Conservation (phyloP, 139 green algal species). For the Zygnema circumcarinatum region DNA sequence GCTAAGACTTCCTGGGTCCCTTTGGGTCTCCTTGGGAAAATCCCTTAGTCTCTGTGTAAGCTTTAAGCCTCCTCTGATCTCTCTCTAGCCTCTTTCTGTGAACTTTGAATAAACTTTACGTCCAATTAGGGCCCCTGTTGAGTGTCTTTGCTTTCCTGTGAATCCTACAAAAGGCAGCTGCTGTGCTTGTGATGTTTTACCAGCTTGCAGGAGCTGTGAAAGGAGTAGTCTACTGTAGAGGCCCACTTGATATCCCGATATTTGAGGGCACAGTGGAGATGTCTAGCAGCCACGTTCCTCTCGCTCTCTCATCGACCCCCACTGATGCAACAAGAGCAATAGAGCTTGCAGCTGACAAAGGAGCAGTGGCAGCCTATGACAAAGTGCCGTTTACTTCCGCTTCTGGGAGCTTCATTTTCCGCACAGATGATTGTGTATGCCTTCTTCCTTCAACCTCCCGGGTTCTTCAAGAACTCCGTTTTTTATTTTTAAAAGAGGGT, state of each 20-base stretch:
- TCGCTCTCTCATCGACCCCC: background rate
- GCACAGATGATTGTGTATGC: constrained; percentile 69
- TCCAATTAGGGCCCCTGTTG: too few relatives aligned
- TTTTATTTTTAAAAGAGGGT: too few relatives aligned
- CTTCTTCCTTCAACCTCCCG: background rate
- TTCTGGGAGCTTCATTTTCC: constrained; percentile 82
- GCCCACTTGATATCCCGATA: constrained; percentile 78
- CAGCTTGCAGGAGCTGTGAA: constrained; percentile 77
- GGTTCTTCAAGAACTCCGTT: too few relatives aligned
- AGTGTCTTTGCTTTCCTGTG: too few relatives aligned
- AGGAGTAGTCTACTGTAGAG: constrained; percentile 85
- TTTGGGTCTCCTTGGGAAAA: too few relatives aligned
- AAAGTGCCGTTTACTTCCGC: constrained; percentile 68
- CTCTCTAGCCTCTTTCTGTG: too few relatives aligned
- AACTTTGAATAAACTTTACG: too few relatives aligned
- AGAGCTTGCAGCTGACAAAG: constrained; percentile 18
- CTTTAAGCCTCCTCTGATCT: too few relatives aligned
- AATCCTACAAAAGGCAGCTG: too few relatives aligned
- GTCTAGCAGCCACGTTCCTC: constrained; percentile 6
- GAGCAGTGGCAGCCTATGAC: constrained; percentile 87
- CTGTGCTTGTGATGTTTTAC: too few relatives aligned
- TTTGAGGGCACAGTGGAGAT: constrained; percentile 56
- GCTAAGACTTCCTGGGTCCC: too few relatives aligned
- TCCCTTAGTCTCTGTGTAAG: too few relatives aligned
- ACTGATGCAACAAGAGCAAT: constrained; percentile 73